These are phyloP conservation scores for Sporopachydermia quercuum DNA, from an alignment of 805 yeast genomes.

Conservation along the genomic window DNA sequence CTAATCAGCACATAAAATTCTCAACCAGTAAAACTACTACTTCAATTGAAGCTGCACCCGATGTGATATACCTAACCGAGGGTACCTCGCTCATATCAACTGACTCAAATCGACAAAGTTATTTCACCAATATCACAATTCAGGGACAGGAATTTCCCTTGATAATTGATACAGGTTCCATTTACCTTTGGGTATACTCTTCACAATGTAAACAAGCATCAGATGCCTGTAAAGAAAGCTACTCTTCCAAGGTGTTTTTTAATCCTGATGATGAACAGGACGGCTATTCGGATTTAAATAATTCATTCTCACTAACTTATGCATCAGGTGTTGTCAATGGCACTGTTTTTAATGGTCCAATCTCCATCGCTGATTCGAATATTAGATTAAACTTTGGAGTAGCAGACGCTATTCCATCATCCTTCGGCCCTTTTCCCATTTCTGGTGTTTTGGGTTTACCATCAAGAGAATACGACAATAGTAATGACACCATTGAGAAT, in stretches of 20 bases:
- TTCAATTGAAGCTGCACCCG: background rate
- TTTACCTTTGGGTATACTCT: constrained; percentile 49
- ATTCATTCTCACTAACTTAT: constrained; percentile 33
- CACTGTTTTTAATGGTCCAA: constrained; percentile 24
- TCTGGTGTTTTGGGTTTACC: constrained; percentile 52
- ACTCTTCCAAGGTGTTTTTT: too few relatives aligned
- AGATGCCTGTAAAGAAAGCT: too few relatives aligned
- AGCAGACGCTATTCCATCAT: constrained; percentile 35
- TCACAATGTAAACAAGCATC: constrained; percentile 32
- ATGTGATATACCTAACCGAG: background rate
- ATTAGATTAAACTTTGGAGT: constrained; percentile 31
- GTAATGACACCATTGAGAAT: constrained; percentile 21
- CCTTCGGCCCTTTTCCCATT: constrained; percentile 35
- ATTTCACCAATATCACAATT: constrained; percentile 24
- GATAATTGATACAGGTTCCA: constrained; percentile 52
- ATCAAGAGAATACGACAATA: constrained; percentile 23
- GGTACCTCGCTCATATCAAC: background rate
- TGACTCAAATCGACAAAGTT: constrained; percentile 15
- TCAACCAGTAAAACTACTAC: background rate
- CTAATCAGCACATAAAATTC: background rate
- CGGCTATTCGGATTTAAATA: constrained; percentile 7
- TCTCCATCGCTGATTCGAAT: constrained; percentile 23
- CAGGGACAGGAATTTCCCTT: constrained; percentile 31
- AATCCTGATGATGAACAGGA: too few relatives aligned
- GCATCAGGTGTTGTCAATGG: constrained; percentile 42